These are phyloP conservation scores for Mucor lusitanicus DNA, from an alignment of 371 early-diverging fungal species.

Conservation along the genomic window DNA sequence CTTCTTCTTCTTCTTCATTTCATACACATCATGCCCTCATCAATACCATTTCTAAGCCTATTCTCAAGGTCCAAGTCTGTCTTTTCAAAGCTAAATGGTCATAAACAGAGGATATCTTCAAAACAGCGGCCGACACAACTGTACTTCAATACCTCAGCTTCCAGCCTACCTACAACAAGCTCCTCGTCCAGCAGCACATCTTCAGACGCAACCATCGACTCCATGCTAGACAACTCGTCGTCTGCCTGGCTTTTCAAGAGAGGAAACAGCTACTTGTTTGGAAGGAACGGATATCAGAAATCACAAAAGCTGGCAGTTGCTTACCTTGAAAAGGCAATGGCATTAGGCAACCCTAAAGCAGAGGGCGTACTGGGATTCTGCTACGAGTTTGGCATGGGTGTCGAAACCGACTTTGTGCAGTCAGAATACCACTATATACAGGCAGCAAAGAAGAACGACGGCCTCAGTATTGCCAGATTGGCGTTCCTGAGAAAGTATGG, in stretches of 20 bases:
- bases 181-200: not conserved
- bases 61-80: slow-evolving; percentile 20
- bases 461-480: slow-evolving; percentile 60
- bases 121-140: not conserved
- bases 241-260: slow-evolving; percentile 28
- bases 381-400: slow-evolving; percentile 79
- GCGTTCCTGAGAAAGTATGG: slow-evolving; percentile 74
- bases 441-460: slow-evolving; percentile 47
- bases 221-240: not conserved
- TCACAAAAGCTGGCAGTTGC: slow-evolving; percentile 43
- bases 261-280: slow-evolving; percentile 55
- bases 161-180: not conserved
- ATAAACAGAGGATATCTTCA: not conserved
- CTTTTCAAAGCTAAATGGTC: slow-evolving; percentile 14
- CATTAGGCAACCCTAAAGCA: slow-evolving; percentile 43
- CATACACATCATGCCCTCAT: slow-evolving; percentile 9
- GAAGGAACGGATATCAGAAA: slow-evolving; percentile 41
- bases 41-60: slow-evolving; percentile 11
- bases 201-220: not conserved
- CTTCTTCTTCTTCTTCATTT: slow-evolving; percentile 7
- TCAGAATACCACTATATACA: slow-evolving; percentile 58
- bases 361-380: slow-evolving; percentile 60
- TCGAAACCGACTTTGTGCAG: slow-evolving; percentile 48
- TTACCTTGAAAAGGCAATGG: slow-evolving; percentile 42
- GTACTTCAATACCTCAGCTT: not conserved